A percentile compares a stretch with the other conserved stretches of the same genome.
Evolutionary conservation across 1,284 basidiomycete species (phyloP).

Genomic region (Pterula multifida): DNA sequence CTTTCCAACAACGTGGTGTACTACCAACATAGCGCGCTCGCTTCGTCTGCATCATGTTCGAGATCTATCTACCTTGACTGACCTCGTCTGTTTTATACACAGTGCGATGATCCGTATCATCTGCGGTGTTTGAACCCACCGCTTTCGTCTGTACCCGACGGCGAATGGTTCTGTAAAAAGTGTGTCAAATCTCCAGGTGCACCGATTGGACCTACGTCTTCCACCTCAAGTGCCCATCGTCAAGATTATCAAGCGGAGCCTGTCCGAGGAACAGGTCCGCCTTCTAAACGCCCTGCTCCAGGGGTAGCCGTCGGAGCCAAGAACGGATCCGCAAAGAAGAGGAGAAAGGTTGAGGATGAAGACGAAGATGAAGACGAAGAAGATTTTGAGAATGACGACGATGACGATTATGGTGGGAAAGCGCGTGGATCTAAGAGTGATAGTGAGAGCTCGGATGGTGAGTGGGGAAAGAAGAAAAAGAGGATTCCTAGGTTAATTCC

Average conservation of each 20-base stretch:
- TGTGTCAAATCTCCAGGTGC: slow-evolving; percentile 26
- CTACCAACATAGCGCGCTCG: not conserved
- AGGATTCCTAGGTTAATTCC: not conserved
- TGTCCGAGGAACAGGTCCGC: not conserved
- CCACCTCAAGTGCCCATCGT: not conserved
- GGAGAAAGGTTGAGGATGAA: not conserved
- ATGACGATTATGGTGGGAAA: not conserved
- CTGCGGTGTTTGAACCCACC: slow-evolving; percentile 73
- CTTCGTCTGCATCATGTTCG: too few relatives aligned
- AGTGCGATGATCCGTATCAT: slow-evolving; percentile 90
- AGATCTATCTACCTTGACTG: slow-evolving; percentile 1
- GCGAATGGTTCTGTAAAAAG: slow-evolving; percentile 85
- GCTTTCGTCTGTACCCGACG: slow-evolving; percentile 67
- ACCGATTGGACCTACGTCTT: not conserved
- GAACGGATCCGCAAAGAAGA: not conserved
- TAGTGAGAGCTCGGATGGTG: not conserved
- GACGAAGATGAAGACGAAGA: not conserved
- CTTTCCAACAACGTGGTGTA: not conserved
- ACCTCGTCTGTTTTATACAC: slow-evolving; percentile 5
- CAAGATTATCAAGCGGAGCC: not conserved
- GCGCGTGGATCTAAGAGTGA: not conserved
- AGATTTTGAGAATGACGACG: not conserved
- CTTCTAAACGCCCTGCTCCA: not conserved
- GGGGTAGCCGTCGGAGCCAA: not conserved
- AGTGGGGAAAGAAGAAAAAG: slow-evolving; percentile 1